Percentiles rank a stretch among this genome's conserved stretches.
phyloP scores from a whole-genome alignment of 352 stramenopile genomes.

The Phytophthora macrochlamydospora region DNA sequence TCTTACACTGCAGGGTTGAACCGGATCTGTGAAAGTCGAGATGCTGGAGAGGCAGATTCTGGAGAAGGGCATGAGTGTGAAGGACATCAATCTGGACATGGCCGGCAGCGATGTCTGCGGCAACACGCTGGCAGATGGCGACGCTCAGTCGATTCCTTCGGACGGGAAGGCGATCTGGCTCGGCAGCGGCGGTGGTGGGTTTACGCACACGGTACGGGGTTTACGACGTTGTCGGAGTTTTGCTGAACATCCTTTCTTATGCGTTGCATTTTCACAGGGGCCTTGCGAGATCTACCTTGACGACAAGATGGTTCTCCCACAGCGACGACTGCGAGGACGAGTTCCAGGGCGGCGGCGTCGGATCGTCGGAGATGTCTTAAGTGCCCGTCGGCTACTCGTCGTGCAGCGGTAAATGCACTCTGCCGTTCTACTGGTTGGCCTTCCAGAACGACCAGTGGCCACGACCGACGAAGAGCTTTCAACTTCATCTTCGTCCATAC shows the following conservation, averaged over 20 bases:
- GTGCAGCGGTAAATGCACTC: not conserved
- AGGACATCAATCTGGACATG: slow-evolving; percentile 9
- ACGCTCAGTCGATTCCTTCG: slow-evolving; percentile 19
- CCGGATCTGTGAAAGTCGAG: too few species aligned
- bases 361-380: slow-evolving; percentile 11
- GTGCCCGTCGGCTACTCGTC: not conserved
- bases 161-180: slow-evolving; percentile 23
- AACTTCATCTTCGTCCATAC: too few species aligned
- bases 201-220: slow-evolving; percentile 11
- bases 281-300: slow-evolving; percentile 31
- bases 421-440: slow-evolving; percentile 47
- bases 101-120: slow-evolving; percentile 14
- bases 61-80: slow-evolving; percentile 17
- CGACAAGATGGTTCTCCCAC: slow-evolving; percentile 22
- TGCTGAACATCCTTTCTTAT: not conserved
- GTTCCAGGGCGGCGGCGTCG: slow-evolving; percentile 17
- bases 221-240: not conserved
- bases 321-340: slow-evolving; percentile 36
- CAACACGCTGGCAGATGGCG: slow-evolving; percentile 19
- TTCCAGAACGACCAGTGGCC: slow-evolving; percentile 35
- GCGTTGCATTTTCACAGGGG: slow-evolving; percentile 26
- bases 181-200: slow-evolving; percentile 14
- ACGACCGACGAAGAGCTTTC: too few species aligned
- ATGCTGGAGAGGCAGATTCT: too few species aligned
- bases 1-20: too few species aligned